Conservation (phyloP, 2,329 filamentous ascomycete species). For the Claviceps sp. region DNA sequence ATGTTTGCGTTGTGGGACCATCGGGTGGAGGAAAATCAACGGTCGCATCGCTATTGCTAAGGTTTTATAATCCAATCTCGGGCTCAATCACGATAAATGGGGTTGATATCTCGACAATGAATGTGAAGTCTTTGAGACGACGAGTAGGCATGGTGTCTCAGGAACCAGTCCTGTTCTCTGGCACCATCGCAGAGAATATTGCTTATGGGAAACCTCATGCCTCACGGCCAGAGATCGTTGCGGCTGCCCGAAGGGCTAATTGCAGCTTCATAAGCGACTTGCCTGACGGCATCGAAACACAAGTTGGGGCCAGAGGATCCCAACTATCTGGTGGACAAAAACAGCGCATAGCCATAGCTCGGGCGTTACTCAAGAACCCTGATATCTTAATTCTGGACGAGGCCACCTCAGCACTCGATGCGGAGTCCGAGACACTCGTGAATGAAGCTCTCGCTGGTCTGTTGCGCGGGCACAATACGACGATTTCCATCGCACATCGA, state of each 20-base stretch:
- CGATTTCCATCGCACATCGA: conserved; percentile 92
- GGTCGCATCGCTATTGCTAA: conserved; percentile 76
- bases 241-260: conserved; percentile 82
- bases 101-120: conserved; percentile 70
- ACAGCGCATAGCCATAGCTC: conserved; percentile 92
- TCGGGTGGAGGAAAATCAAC: conserved; percentile 95
- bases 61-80: conserved; percentile 75
- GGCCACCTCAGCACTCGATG: conserved; percentile 88
- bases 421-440: conserved; percentile 91
- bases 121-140: conserved; percentile 80
- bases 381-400: conserved; percentile 96
- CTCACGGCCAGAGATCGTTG: conserved; percentile 65
- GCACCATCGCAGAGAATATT: conserved; percentile 78
- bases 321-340: conserved; percentile 95
- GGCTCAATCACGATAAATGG: conserved; percentile 77
- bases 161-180: conserved; percentile 85
- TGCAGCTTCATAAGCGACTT: conserved; percentile 96
- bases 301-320: conserved; percentile 80
- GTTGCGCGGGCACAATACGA: conserved; percentile 80
- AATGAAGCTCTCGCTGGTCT: conserved; percentile 77
- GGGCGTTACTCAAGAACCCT: conserved; percentile 86
- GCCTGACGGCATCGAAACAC: conserved; percentile 87
- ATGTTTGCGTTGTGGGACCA: conserved; percentile 91
- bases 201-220: conserved; percentile 77
- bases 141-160: conserved; percentile 93